A percentile compares a stretch with the other conserved stretches of the same genome.
Conservation (phyloP, 805 yeast species). For the Saccharomycopsis lassenensis region DNA sequence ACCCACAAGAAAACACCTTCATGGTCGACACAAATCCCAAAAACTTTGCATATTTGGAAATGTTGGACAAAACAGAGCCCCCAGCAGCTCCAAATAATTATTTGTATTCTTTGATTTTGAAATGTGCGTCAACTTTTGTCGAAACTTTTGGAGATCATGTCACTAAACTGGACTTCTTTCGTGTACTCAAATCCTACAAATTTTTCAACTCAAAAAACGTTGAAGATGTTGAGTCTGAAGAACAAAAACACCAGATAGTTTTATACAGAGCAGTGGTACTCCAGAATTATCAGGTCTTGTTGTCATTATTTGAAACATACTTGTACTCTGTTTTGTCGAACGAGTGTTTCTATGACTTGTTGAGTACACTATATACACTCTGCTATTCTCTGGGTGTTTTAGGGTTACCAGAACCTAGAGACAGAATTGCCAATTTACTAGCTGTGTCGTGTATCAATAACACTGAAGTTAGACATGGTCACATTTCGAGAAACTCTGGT, state of each 20-base stretch:
- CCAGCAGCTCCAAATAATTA: conserved; percentile 61
- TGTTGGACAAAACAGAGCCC: conserved; percentile 71
- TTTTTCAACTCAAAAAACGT: too few relatives aligned
- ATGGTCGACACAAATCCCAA: conserved; percentile 27
- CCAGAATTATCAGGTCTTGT: conserved; percentile 30
- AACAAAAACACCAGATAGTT: too few relatives aligned
- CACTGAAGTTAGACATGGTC: too few relatives aligned
- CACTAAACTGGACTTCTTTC: conserved; percentile 29
- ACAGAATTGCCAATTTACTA: conserved; percentile 41
- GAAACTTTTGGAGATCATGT: conserved; percentile 60
- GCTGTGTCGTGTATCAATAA: conserved; percentile 35
- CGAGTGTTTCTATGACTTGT: conserved; percentile 54
- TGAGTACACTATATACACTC: conserved; percentile 68
- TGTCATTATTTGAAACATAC: conserved; percentile 37
- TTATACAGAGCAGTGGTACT: conserved; percentile 24
- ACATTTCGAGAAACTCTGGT: neutral
- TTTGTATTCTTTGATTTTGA: conserved; percentile 43
- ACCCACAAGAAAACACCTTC: conserved; percentile 5
- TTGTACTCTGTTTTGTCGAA: conserved; percentile 59
- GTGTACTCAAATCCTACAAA: too few relatives aligned
- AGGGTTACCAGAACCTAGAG: conserved; percentile 44
- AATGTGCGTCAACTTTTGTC: conserved; percentile 41
- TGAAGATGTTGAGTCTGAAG: conserved; percentile 22
- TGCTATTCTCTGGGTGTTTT: conserved; percentile 77
- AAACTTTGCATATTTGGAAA: conserved; percentile 54